Evolutionary conservation across 106 monocot species (phyloP).

Genomic region (Iris macrosiphon): DNA sequence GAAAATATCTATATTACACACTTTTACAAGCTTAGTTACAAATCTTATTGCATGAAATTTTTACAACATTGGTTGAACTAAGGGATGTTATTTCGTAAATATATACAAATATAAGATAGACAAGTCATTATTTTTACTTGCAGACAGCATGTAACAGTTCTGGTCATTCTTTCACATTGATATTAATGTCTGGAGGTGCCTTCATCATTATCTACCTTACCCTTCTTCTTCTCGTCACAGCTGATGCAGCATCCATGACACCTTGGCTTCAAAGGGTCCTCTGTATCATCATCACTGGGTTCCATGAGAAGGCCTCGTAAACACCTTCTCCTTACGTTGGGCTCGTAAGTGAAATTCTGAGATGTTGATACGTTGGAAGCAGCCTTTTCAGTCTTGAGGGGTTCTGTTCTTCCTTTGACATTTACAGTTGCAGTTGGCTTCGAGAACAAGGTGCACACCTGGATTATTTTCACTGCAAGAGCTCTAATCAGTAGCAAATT

Average conservation of each 20-base stretch:
- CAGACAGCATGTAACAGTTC: too few species aligned
- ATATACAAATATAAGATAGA: too few species aligned
- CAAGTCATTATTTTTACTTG: too few species aligned
- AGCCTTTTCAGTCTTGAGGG: slow-evolving; percentile 7
- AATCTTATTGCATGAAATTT: too few species aligned
- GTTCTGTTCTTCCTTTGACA: slow-evolving; percentile 3
- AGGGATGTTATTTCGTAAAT: too few species aligned
- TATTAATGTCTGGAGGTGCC: slow-evolving; percentile 4
- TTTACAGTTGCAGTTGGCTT: slow-evolving; percentile 1
- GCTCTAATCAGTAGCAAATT: slow-evolving; percentile 39
- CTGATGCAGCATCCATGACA: slow-evolving; percentile 55
- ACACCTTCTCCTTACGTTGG: slow-evolving; percentile 61
- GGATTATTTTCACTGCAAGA: slow-evolving; percentile 42
- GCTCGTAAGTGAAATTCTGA: slow-evolving; percentile 30
- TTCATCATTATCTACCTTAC: slow-evolving; percentile 8
- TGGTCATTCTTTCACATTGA: too few species aligned
- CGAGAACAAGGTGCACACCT: too few species aligned
- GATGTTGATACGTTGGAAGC: slow-evolving; percentile 1
- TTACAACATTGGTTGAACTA: too few species aligned
- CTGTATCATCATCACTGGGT: slow-evolving; percentile 45
- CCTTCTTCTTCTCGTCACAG: slow-evolving; percentile 31
- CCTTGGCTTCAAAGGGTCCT: slow-evolving; percentile 40
- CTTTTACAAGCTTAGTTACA: too few species aligned
- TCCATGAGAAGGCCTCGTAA: slow-evolving; percentile 67
- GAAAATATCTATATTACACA: too few species aligned